Conservation (phyloP, 495 filamentous ascomycete genomes). For the Aspergillus cristatus region DNA sequence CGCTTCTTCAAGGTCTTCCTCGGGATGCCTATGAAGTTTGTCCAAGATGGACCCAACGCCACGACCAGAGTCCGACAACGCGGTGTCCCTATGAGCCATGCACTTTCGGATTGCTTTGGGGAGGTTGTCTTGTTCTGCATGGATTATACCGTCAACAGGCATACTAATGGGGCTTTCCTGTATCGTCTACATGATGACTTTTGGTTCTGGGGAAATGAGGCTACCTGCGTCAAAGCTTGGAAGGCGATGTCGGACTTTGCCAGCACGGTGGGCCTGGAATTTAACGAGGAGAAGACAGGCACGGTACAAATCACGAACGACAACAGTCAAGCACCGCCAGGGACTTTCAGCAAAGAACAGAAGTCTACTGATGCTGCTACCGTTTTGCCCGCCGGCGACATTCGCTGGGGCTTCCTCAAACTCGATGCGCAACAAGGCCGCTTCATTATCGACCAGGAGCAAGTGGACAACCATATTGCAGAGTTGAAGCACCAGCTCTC, state of each 20-base stretch:
- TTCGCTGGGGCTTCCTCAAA: constrained; percentile 58
- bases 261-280: constrained; percentile 44
- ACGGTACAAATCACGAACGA: constrained; percentile 31
- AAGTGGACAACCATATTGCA: constrained; percentile 53
- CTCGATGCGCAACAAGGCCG: constrained; percentile 45
- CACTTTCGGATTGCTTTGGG: constrained; percentile 48
- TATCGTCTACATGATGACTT: constrained; percentile 61
- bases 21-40: constrained; percentile 50
- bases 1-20: constrained; percentile 54
- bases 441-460: constrained; percentile 53
- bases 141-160: constrained; percentile 57
- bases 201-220: constrained; percentile 56
- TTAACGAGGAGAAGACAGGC: constrained; percentile 53
- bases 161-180: constrained; percentile 39
- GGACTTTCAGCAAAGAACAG: background rate
- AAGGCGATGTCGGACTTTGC: constrained; percentile 44
- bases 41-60: constrained; percentile 38
- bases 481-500: constrained; percentile 52
- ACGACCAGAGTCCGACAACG: constrained; percentile 36
- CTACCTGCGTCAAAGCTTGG: constrained; percentile 50
- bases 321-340: too few relatives aligned
- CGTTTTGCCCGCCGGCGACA: constrained; percentile 43
- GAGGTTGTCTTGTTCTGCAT: constrained; percentile 56
- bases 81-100: constrained; percentile 52
- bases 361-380: background rate